These are phyloP conservation scores for Cercospora sp. DNA, from an alignment of 2,329 filamentous ascomycete genomes.

Conservation along the genomic window DNA sequence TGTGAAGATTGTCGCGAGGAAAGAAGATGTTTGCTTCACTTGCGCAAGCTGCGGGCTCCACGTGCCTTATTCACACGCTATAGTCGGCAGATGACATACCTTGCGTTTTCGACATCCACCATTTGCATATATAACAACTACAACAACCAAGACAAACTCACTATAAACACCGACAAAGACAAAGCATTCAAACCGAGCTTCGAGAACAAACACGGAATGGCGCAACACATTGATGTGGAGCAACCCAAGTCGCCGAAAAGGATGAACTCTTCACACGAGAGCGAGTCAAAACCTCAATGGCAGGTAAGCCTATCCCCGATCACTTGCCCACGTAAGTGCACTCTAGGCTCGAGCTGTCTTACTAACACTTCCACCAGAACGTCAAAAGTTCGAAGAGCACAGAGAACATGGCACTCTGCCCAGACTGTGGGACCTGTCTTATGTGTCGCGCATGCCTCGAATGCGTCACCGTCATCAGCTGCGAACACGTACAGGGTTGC, in stretches of 20 bases:
- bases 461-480: neutral
- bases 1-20: neutral
- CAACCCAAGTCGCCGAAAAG: neutral
- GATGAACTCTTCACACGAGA: neutral
- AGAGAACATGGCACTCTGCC: neutral
- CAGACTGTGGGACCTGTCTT: neutral
- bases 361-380: neutral
- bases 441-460: neutral
- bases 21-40: neutral
- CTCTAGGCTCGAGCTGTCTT: no score
- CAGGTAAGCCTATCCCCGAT: no score
- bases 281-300: no score
- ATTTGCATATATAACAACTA: no score
- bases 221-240: neutral
- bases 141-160: neutral
- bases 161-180: neutral
- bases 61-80: neutral
- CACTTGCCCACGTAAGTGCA: no score
- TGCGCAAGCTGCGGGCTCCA: neutral
- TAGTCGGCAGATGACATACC: neutral
- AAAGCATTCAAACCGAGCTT: no score
- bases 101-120: no score
- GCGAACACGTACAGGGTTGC: neutral
- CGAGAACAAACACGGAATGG: neutral
- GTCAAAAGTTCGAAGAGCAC: neutral